These are phyloP conservation scores for Beauveria rudraprayagi DNA, from an alignment of 2,329 filamentous ascomycete species.

Conservation along the genomic window DNA sequence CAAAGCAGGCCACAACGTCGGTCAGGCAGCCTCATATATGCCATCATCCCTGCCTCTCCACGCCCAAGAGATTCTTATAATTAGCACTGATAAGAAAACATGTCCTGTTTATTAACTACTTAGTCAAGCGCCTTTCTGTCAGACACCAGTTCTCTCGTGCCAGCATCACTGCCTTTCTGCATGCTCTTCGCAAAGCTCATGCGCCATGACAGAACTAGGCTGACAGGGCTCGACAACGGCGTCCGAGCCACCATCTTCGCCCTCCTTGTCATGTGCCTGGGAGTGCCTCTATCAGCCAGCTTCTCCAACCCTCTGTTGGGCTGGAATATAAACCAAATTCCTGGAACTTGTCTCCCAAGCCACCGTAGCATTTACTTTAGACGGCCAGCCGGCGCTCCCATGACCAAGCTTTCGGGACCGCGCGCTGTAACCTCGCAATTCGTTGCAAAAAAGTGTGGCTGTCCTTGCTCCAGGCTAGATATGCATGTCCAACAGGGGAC, in stretches of 20 bases:
- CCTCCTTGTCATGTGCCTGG: neutral
- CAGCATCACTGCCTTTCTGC: neutral
- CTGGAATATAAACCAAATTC: neutral
- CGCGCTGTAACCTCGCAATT: neutral
- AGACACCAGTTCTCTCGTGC: neutral
- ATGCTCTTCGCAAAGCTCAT: neutral
- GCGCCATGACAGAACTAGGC: neutral
- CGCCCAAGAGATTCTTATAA: neutral
- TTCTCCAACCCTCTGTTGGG: neutral
- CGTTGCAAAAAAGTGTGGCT: neutral
- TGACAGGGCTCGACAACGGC: neutral
- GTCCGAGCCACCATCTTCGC: too few species aligned
- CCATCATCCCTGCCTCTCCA: neutral
- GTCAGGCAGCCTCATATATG: neutral
- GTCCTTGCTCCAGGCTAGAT: neutral
- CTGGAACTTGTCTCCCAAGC: neutral
- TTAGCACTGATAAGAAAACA: too few species aligned
- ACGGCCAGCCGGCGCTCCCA: neutral
- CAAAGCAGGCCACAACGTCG: neutral
- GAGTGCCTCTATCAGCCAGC: too few species aligned
- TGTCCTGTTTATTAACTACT: too few species aligned
- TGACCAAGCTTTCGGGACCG: conserved; percentile 4
- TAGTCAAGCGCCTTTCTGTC: neutral
- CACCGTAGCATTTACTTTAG: neutral
- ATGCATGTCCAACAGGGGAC: neutral